Evolutionary conservation across 108 stramenopile genomes (phyloP).

Genomic region (Nannochloropsis oceanica): DNA sequence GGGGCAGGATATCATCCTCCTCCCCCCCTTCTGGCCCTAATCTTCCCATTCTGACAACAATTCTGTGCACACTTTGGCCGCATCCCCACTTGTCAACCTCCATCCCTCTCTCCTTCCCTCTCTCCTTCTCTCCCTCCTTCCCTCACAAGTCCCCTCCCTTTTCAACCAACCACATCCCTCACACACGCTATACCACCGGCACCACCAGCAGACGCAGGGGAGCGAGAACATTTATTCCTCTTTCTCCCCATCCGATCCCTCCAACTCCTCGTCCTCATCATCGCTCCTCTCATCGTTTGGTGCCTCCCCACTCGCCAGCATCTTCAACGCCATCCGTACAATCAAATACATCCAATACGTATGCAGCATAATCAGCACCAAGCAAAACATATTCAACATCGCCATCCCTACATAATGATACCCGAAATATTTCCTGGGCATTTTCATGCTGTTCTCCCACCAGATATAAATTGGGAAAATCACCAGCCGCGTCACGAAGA

Average conservation of each 20-base stretch:
- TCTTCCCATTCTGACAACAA: background rate
- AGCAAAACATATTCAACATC: background rate
- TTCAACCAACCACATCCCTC: background rate
- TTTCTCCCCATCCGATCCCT: background rate
- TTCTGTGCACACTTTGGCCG: background rate
- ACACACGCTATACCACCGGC: background rate
- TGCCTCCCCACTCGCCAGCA: background rate
- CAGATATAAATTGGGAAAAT: background rate
- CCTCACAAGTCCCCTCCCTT: background rate
- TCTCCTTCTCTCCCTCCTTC: background rate
- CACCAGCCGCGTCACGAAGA: conserved; percentile 6
- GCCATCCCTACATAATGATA: background rate
- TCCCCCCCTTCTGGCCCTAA: too few species aligned
- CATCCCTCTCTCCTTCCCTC: background rate
- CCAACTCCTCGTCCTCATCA: background rate
- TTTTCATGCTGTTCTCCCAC: background rate
- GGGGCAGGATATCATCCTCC: too few species aligned
- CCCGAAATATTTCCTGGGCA: background rate
- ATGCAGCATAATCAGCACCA: background rate
- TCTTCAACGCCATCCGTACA: background rate
- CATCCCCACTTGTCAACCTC: background rate
- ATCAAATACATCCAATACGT: conserved; percentile 17
- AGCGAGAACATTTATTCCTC: background rate
- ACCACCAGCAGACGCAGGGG: too few species aligned
- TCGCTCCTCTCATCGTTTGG: background rate